Evolutionary conservation across 306 rosid genomes (phyloP).

Genomic region (Crataegus laevigata): DNA sequence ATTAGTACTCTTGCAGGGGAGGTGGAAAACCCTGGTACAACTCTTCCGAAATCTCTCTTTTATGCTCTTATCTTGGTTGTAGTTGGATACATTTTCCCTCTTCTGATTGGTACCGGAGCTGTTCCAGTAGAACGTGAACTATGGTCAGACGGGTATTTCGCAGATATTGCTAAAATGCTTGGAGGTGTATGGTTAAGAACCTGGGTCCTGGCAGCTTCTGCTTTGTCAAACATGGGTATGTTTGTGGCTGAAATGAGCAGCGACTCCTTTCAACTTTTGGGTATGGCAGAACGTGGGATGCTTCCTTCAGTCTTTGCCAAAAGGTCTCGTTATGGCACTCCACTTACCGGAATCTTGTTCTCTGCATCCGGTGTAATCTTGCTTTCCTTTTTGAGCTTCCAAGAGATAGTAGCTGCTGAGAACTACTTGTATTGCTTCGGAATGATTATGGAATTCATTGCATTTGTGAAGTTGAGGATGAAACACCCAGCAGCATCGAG

Average conservation of each 20-base stretch:
- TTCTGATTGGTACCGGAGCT: slow-evolving; percentile 51
- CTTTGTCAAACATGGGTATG: slow-evolving; percentile 71
- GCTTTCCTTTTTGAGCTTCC: slow-evolving; percentile 68
- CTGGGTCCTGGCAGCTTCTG: slow-evolving; percentile 60
- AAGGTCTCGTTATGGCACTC: slow-evolving; percentile 50
- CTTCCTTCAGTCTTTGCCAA: slow-evolving; percentile 55
- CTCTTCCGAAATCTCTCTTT: slow-evolving; percentile 57
- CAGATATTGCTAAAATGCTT: slow-evolving; percentile 40
- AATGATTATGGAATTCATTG: slow-evolving; percentile 60
- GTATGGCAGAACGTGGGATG: slow-evolving; percentile 63
- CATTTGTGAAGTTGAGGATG: slow-evolving; percentile 52
- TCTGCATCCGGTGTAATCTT: slow-evolving; percentile 60
- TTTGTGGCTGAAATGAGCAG: slow-evolving; percentile 71
- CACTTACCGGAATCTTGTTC: slow-evolving; percentile 43
- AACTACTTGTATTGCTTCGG: slow-evolving; percentile 63
- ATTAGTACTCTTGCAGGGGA: slow-evolving; percentile 65
- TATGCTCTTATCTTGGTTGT: slow-evolving; percentile 49
- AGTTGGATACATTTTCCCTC: slow-evolving; percentile 51
- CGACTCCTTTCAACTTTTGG: slow-evolving; percentile 64
- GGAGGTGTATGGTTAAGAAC: slow-evolving; percentile 58
- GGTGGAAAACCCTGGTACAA: slow-evolving; percentile 44
- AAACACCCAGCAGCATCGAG: slow-evolving; percentile 30
- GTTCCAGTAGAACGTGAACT: slow-evolving; percentile 30
- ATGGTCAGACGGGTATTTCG: slow-evolving; percentile 63
- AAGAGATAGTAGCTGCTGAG: slow-evolving; percentile 68